Base-by-base conservation (phyloP, 495 filamentous ascomycete species). In the Acidiella bohemica region DNA sequence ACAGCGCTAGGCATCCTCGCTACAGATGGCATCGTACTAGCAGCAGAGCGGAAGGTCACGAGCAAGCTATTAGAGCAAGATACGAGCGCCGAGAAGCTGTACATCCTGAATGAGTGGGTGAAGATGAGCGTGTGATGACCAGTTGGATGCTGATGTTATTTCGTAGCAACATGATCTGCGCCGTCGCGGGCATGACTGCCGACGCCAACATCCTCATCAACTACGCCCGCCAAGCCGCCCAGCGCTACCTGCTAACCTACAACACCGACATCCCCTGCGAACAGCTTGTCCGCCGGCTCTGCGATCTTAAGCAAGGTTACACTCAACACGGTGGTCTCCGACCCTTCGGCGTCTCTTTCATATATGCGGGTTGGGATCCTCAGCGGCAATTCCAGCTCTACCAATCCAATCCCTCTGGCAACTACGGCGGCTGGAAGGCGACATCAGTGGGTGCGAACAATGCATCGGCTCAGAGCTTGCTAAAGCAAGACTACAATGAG, bases 171-270 rank as follows among this genome's bases (percentile, higher is more conserved):
- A 96, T 96, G 92, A 96, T 97, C 60, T 95, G 88, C 68, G 90
- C 90, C 41, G 90, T 97, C 40, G 90, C 90, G 50, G 90, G 90
- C 66, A 95, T 96, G 90, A 96, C 85, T 34, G 87, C 90, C 58
- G 90, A 97, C 61, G 90, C 90, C 51, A 97, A 97, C 70, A 97
- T 97, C 64, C 80, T 97, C 53, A 96, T 97, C 78, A 96, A 96
- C 72, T 94, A 84, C 66, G 90, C 90, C 63, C 86, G 90, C 47
- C 84, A 93, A 74, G 79, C 80, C 55, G 92, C 90, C 43, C 90
- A 99, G 66, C 76, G 77, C 47, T 96, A 96, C 64, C 90, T 99
- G 58, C 76, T 90, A 41, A 99, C 90, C 46, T 99, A 96, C 75
- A 93, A 94, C 70, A 84, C 93, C 76, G 90, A 99, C 56, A 99